Evolutionary conservation across 306 rosid species (phyloP).

Genomic region (Cicer yamashitae): DNA sequence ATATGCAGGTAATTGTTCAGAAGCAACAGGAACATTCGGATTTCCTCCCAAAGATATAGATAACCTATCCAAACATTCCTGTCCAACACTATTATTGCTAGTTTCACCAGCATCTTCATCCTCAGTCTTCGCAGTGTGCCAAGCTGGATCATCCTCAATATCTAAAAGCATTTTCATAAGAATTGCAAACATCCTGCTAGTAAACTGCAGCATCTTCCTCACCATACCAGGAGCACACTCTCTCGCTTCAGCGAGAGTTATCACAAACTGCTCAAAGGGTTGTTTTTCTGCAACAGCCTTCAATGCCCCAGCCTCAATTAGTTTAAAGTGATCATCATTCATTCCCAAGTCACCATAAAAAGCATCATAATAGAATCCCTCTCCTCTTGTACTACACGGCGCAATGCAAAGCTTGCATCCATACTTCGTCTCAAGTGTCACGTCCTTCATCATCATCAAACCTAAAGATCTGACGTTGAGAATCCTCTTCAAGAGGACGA

Average conservation of each 20-base stretch:
- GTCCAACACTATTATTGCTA: slow-evolving; percentile 88
- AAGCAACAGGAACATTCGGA: slow-evolving; percentile 91
- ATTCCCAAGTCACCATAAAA: too few species aligned
- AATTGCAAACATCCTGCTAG: slow-evolving; percentile 81
- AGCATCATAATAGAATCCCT: too few species aligned
- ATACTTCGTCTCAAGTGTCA: too few species aligned
- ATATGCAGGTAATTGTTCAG: slow-evolving; percentile 83
- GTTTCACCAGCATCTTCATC: slow-evolving; percentile 94
- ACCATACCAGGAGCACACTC: slow-evolving; percentile 97
- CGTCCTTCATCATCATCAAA: too few species aligned
- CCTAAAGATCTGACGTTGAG: too few species aligned
- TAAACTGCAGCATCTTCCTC: slow-evolving; percentile 95
- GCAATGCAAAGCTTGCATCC: too few species aligned
- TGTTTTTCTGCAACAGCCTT: too few species aligned
- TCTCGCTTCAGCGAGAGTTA: slow-evolving; percentile 93
- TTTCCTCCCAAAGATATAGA: slow-evolving; percentile 97
- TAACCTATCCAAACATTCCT: slow-evolving; percentile 91
- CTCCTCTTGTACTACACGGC: too few species aligned
- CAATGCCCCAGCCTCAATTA: too few species aligned
- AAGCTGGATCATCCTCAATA: slow-evolving; percentile 82
- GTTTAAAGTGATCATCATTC: too few species aligned
- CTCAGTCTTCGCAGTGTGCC: slow-evolving; percentile 85
- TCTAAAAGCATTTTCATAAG: slow-evolving; percentile 88
- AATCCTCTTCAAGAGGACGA: too few species aligned
- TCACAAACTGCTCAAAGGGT: slow-evolving; percentile 59